These are phyloP conservation scores for Jimgerdemannia flammicorona DNA, from an alignment of 192 early-diverging fungal genomes.

Conservation along the genomic window DNA sequence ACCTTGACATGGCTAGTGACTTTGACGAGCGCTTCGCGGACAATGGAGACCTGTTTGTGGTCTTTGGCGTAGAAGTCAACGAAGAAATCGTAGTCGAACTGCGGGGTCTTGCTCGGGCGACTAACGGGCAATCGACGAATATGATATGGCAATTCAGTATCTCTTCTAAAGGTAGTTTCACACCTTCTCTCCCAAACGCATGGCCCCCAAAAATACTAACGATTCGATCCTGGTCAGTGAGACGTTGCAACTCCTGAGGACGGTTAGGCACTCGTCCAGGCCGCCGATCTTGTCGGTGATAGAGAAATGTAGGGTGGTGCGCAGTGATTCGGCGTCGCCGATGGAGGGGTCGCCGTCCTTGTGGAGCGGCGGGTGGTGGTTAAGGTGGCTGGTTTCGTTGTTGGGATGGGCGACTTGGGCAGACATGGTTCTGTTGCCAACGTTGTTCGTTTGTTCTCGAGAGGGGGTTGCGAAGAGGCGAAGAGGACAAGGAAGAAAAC, in stretches of 20 bases:
- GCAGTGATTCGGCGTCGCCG: not conserved
- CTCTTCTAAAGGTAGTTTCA: not conserved
- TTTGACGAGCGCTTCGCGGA: slow-evolving; percentile 58
- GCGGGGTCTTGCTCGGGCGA: slow-evolving; percentile 75
- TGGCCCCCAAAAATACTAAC: slow-evolving; percentile 21
- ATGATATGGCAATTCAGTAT: not conserved
- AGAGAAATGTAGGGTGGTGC: slow-evolving; percentile 71
- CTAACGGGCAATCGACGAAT: slow-evolving; percentile 23
- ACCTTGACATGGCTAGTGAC: slow-evolving; percentile 47
- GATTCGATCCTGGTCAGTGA: slow-evolving; percentile 96
- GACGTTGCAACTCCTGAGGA: slow-evolving; percentile 65
- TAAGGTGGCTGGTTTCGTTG: too few species aligned
- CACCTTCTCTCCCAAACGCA: not conserved
- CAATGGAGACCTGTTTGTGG: slow-evolving; percentile 54
- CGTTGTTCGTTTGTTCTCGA: too few species aligned
- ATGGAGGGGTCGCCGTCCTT: too few species aligned
- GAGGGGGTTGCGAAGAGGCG: too few species aligned
- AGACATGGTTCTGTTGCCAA: too few species aligned
- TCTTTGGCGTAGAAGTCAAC: slow-evolving; percentile 78
- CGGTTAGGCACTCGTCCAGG: slow-evolving; percentile 76
- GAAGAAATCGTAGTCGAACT: slow-evolving; percentile 90
- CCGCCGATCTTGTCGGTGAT: slow-evolving; percentile 83
- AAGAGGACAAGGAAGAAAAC: too few species aligned
- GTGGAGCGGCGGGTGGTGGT: too few species aligned
- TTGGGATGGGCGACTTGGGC: too few species aligned